Evolutionary conservation across 2,329 filamentous ascomycete species (phyloP).

Genomic region (Aspergillus persii): DNA sequence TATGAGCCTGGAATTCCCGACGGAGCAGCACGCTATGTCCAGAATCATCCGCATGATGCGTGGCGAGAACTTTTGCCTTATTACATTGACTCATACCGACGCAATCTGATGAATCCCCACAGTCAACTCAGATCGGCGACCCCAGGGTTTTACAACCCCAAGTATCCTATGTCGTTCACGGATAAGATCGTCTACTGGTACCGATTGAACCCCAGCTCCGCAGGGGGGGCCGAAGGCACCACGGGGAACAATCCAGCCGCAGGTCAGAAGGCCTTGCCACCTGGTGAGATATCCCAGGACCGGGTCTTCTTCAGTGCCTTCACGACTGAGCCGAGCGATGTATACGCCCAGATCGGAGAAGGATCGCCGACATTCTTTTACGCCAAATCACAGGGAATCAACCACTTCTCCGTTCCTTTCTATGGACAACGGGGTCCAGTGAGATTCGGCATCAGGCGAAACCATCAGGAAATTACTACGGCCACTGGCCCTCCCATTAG

Average conservation of each 20-base stretch:
- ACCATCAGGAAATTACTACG: slow-evolving; percentile 19
- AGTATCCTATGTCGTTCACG: slow-evolving; percentile 14
- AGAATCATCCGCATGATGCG: slow-evolving; percentile 25
- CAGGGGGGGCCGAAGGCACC: slow-evolving; percentile 30
- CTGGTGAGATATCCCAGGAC: slow-evolving; percentile 30
- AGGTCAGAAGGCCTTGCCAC: slow-evolving; percentile 27
- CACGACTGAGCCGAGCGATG: slow-evolving; percentile 25
- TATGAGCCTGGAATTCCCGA: slow-evolving; percentile 48
- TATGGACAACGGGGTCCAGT: slow-evolving; percentile 29
- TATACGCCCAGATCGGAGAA: slow-evolving; percentile 30
- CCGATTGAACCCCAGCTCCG: slow-evolving; percentile 28
- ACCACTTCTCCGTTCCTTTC: slow-evolving; percentile 34
- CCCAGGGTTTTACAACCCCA: slow-evolving; percentile 37
- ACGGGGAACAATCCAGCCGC: slow-evolving; percentile 33
- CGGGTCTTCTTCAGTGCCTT: slow-evolving; percentile 31
- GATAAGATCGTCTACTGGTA: slow-evolving; percentile 39
- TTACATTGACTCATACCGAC: slow-evolving; percentile 36
- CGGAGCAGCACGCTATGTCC: slow-evolving; percentile 39
- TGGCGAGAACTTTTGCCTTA: slow-evolving; percentile 33
- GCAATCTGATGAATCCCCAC: slow-evolving; percentile 4
- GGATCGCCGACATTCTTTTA: slow-evolving; percentile 19
- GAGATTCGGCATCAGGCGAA: slow-evolving; percentile 24
- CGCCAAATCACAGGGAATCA: slow-evolving; percentile 25
- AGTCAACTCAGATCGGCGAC: not conserved
- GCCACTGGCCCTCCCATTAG: slow-evolving; percentile 32